A percentile compares a stretch with the other conserved stretches of the same genome.
These are phyloP conservation scores for Schizonepeta tenuifolia DNA, from an alignment of 257 asterid species.

Conservation along the genomic window DNA sequence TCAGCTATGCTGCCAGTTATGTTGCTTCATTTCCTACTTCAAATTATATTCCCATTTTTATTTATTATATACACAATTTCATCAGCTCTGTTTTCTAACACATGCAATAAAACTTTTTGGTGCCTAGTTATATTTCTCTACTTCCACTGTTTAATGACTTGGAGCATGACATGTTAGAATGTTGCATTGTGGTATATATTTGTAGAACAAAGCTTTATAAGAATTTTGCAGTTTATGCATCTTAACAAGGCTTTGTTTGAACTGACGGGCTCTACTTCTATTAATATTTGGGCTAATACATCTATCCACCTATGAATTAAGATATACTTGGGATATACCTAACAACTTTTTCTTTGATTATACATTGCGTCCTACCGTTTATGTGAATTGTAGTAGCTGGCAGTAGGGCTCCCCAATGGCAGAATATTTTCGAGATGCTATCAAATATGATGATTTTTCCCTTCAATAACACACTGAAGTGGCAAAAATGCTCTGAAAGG, in stretches of 20 bases:
- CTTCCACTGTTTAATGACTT: background rate
- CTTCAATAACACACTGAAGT: background rate
- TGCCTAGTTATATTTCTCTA: constrained; percentile 6
- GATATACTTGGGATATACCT: background rate
- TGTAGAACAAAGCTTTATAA: background rate
- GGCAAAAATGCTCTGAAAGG: background rate
- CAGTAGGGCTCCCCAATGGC: background rate
- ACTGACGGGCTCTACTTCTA: constrained; percentile 22
- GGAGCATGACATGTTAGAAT: constrained; percentile 12
- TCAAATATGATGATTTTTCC: constrained; percentile 7
- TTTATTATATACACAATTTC: background rate
- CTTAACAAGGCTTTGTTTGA: constrained; percentile 24
- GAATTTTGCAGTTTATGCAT: constrained; percentile 16
- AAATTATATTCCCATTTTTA: background rate
- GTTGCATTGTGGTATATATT: constrained; percentile 7
- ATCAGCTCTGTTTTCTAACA: background rate
- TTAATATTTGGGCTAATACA: background rate
- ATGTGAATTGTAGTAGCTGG: background rate
- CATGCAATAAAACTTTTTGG: constrained; percentile 10
- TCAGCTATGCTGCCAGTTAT: background rate
- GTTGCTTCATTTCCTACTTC: constrained; percentile 6
- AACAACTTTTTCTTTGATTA: background rate
- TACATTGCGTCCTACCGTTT: background rate
- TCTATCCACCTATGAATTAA: background rate
- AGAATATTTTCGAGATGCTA: background rate